phyloP scores from a whole-genome alignment of 352 stramenopile genomes.

The Blastocystis sp. region DNA sequence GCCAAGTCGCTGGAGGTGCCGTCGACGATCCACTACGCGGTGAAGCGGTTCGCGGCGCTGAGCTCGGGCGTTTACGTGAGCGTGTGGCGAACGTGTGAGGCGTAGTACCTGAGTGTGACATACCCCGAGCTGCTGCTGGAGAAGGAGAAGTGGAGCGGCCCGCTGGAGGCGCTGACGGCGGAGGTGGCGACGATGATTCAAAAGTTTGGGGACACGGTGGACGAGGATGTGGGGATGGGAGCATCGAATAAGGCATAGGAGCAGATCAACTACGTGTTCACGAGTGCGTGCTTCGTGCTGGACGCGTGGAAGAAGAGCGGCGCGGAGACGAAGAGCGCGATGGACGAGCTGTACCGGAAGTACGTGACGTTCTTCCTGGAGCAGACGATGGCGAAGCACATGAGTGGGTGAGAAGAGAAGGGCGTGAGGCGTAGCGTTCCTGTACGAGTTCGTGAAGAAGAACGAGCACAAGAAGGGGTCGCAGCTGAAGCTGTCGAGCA shows the following conservation, averaged over 20 bases:
- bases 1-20: conserved; percentile 15
- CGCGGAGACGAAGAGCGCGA: not conserved
- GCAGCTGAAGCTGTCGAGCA: conserved; percentile 57
- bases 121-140: conserved; percentile 21
- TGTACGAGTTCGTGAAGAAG: conserved; percentile 62
- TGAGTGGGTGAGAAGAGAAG: not conserved
- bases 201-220: conserved; percentile 20
- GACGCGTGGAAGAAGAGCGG: conserved; percentile 1
- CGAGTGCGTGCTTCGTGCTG: conserved; percentile 40
- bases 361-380: conserved; percentile 15
- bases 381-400: conserved; percentile 19
- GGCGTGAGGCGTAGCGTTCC: conserved; percentile 6
- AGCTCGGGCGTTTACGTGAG: not conserved
- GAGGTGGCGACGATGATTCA: conserved; percentile 4
- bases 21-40: not conserved
- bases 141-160: conserved; percentile 10
- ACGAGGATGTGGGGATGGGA: not conserved
- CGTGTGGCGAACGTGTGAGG: not conserved
- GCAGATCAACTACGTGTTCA: conserved; percentile 6
- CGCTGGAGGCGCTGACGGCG: not conserved
- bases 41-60: not conserved
- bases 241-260: not conserved
- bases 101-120: not conserved
- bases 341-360: conserved; percentile 24
- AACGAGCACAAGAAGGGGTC: conserved; percentile 66